Evolutionary conservation across 441 rosid species (phyloP).

Genomic region (Gossypium schwendimanii): DNA sequence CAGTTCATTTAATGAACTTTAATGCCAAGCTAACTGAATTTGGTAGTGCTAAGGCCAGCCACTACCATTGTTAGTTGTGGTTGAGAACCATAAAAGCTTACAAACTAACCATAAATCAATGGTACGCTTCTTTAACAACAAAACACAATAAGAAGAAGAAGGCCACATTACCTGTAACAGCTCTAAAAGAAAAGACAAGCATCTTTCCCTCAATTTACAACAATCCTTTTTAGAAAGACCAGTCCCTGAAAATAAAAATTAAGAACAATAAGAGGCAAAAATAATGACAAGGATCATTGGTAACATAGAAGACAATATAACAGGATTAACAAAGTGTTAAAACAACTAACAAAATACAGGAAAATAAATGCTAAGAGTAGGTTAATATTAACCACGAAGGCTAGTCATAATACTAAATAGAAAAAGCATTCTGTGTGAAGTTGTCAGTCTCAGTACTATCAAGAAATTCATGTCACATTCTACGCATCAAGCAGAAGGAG

Average conservation of each 20-base stretch:
- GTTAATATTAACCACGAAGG: neutral
- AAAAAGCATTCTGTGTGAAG: neutral
- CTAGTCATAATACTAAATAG: neutral
- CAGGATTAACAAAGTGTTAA: neutral
- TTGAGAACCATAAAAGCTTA: neutral
- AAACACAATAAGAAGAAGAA: neutral
- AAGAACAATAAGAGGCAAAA: neutral
- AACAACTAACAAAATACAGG: neutral
- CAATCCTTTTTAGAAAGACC: conserved; percentile 67
- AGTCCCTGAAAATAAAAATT: conserved; percentile 45
- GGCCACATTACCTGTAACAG: conserved; percentile 44
- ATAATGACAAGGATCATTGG: neutral
- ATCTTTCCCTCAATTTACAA: conserved; percentile 49
- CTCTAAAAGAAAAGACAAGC: conserved; percentile 62
- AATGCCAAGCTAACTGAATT: neutral
- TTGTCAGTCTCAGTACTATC: neutral
- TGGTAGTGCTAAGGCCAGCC: neutral
- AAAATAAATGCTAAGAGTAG: neutral
- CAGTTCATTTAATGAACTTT: neutral
- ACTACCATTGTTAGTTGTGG: neutral
- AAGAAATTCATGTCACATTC: neutral
- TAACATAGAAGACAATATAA: neutral
- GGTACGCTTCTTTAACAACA: neutral
- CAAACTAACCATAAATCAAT: conserved; percentile 3
- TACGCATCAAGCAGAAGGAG: neutral